Base-by-base conservation (phyloP, 768 basidiomycete genomes). In the Podaxis mareebaensis region DNA sequence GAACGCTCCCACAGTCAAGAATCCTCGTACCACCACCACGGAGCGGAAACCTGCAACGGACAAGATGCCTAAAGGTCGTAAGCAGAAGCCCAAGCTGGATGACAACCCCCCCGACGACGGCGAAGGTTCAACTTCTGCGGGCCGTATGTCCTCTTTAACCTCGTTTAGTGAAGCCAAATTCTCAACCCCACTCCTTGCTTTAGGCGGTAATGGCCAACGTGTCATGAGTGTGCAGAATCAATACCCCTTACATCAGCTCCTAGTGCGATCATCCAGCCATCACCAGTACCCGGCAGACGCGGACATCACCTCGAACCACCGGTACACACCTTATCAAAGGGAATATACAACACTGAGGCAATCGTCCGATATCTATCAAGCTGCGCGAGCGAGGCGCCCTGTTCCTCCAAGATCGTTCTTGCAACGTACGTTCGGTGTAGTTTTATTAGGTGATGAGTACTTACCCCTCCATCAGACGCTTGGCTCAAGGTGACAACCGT, bases 401-500 rank as follows among this genome's bases (percentile, higher is more conserved):
- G 65, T 58, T n/a, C 77, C 77, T 17, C 77, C 78, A 49, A 77
- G 83, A 58, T 83, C 81, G 17, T 85, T 91, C 81, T 71, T 92
- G 44, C 83, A 92, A 70, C 88, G 91, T 92, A 76, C 65, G 87
- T 69, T 20, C 42, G 28, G 46, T 30, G 48, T 59, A 49, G 58
- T 60, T 26, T 55, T 61, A 28, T 26, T 42, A 36, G 10, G 44
- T 46, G 58, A 10, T 48, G 36, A 24, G 55, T 40, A 39, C 51
- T 48, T 28, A 46, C 3, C 15, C 38, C 66, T 68, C 36, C 67
- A 60, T 54, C 69, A 93, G 91, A 92, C 70, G 87, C 91, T 15
- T 92, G 88, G 88, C 85, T 90, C 68, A 79, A 83, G 15, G 79
- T 87, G 61, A 83, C 79, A 58, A 85, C 82, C 33, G 83, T 85